These are phyloP conservation scores for Alternaria infectoria DNA, from an alignment of 2,329 filamentous ascomycete genomes.

Conservation along the genomic window DNA sequence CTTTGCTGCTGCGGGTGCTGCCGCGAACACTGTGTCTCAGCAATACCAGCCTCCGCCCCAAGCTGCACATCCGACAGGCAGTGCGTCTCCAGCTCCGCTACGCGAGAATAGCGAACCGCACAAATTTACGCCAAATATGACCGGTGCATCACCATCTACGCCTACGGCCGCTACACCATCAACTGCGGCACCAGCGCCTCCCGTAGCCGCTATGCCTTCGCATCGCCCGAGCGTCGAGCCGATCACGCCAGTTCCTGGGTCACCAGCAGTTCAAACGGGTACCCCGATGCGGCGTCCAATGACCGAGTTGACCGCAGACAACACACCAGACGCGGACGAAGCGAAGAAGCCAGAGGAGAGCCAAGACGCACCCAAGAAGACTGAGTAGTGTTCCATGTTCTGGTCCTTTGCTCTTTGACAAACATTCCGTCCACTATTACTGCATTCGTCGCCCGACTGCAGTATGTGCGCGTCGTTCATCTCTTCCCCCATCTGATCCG, in stretches of 20 bases:
- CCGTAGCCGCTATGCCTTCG: conserved; percentile 17
- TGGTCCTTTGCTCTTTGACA: background rate
- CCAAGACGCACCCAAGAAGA: background rate
- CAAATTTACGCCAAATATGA: conserved; percentile 38
- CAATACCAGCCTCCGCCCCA: conserved; percentile 2
- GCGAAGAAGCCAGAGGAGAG: conserved; percentile 9
- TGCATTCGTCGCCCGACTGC: too few relatives aligned
- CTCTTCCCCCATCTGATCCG: too few relatives aligned
- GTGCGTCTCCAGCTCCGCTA: conserved; percentile 6
- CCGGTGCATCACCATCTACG: conserved; percentile 15
- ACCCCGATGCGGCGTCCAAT: conserved; percentile 27
- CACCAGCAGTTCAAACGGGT: conserved; percentile 38
- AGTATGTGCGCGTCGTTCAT: too few relatives aligned
- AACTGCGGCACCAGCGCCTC: conserved; percentile 13
- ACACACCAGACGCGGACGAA: conserved; percentile 15
- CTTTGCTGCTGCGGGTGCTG: conserved; percentile 44
- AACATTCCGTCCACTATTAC: background rate
- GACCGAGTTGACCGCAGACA: conserved; percentile 21
- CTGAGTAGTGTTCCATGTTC: conserved; percentile 8
- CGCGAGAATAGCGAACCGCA: conserved; percentile 27
- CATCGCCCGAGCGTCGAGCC: conserved; percentile 46
- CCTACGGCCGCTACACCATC: conserved; percentile 1
- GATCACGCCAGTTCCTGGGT: conserved; percentile 44
- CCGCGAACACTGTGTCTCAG: conserved; percentile 24
- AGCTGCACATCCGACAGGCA: background rate